Evolutionary conservation across 306 rosid genomes (phyloP), one percentile per base, ranked within the genome.

Genomic region (Acacia crassicarpa): DNA sequence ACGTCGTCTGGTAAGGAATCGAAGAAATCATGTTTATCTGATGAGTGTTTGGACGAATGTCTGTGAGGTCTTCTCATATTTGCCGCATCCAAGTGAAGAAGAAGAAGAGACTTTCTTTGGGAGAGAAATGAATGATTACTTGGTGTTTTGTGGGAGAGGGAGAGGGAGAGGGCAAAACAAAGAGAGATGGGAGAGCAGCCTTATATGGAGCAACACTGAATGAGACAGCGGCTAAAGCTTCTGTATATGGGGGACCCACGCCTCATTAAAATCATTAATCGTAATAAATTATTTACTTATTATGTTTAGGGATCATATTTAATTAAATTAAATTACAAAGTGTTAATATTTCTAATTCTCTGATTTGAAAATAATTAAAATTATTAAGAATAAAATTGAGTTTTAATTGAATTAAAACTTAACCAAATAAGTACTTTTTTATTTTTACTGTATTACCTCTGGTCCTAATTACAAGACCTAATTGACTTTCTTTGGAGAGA

Each of bases 1-100:
- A 95, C 81, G 85, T 95, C 99, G 73, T 93, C 99, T 0, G 94
- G 97, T 13, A 95, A 66, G 51, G 16, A 85, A 27, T 95, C 88
- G 56, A 93, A 90, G 85, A 85, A 76, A 74, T 88, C 92, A 2
- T 67, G 54, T 32, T 88, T 66, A 35, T 70, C 74, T 13, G 46
- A 3, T 1, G 25, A 3, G 69, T 54, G 48, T 43, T 59, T 77
- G 46, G 83, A 76, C 1, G 48, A 9, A 17, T 68, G 67, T 46
- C 68, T 82, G 6, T 48, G 69, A 7, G 89, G 91, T 78, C 85
- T 83, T 83, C 75, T 85, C 91, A 88, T 88, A 25, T 19, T 78
- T 13, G 17, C n/a, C 0, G n/a, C 41, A 63, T 63, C 1, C 69
- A 15, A 14, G 20, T 0, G 62, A 20, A n/a, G 62, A 13, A 27